Conservation (phyloP, 2,329 filamentous ascomycete genomes). For the Fusarium mexicanum region DNA sequence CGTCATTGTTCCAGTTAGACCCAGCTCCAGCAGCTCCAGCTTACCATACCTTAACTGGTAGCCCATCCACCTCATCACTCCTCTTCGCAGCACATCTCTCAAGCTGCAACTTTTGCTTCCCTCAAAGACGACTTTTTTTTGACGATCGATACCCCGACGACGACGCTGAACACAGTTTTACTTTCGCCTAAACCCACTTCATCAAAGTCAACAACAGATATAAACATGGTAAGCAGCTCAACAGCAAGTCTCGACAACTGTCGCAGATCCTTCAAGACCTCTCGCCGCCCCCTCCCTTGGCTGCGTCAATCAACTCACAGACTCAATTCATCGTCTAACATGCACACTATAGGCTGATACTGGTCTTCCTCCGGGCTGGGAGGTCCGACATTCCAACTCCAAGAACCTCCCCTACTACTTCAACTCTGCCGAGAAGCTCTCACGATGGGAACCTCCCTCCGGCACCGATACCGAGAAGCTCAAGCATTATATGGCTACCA, state of each 20-base stretch:
- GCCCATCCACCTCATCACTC: constrained; percentile 9
- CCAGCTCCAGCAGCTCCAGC: constrained; percentile 29
- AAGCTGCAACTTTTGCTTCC: constrained; percentile 12
- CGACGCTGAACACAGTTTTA: not conserved
- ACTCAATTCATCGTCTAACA: constrained; percentile 11
- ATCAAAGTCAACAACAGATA: not conserved
- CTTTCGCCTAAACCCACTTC: not conserved
- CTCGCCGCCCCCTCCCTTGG: not conserved
- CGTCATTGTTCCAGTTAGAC: constrained; percentile 36
- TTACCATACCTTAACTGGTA: constrained; percentile 20
- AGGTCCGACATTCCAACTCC: constrained; percentile 97
- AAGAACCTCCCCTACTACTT: constrained; percentile 99
- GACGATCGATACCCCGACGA: not conserved
- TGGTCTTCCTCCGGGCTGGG: constrained; percentile 88
- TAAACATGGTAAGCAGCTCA: constrained; percentile 30
- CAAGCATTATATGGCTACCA: constrained; percentile 90
- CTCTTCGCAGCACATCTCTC: constrained; percentile 16
- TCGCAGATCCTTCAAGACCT: not conserved
- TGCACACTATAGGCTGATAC: constrained; percentile 67
- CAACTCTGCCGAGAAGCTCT: constrained; percentile 86
- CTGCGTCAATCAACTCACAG: not conserved
- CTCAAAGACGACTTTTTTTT: not conserved
- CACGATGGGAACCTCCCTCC: constrained; percentile 91
- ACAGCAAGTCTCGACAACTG: not conserved
- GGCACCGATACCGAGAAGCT: constrained; percentile 92